Evolutionary conservation across 2,329 filamentous ascomycete genomes (phyloP), one percentile per base, ranked within the genome.

Genomic region (Metarhizium anisopliae): DNA sequence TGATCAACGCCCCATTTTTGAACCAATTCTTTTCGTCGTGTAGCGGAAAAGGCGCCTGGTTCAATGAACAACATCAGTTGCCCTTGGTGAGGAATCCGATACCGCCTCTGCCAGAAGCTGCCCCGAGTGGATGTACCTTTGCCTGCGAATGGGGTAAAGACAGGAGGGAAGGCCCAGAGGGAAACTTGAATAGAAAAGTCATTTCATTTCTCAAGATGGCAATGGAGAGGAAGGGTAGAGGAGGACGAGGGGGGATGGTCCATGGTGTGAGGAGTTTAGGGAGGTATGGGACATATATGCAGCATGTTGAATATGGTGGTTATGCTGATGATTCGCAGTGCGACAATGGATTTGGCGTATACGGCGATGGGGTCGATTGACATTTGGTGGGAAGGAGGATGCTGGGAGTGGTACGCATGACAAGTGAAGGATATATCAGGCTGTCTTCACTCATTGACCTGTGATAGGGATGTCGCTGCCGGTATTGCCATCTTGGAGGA

Each of bases 321-420:
- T 32, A n/a, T 45, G 40, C 42, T 53, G 16, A 47, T 11, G 14
- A 6, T 2, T 53, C 7, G 7, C 3, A 86, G 85, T 64, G 87
- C 87, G 8, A 89, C 87, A 1, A 66, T 91, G 54, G 87, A 90
- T 68, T 70, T 91, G 51, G 87, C 86, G 0, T 91, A 90, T 66
- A 82, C 83, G 10, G 87, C 88, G 13, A 87, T 87, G 79, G 87
- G 87, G 0, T 76, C 83, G 0, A 85, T 90, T 61, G 87, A 91
- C 69, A 89, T 90, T 11, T 90, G 87, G 87, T 91, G 87, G 87
- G 87, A 91, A 66, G 87, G 86, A 3, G 87, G 87, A 0, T 90
- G 86, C 64, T 90, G 87, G 87, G 88, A 90, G 69, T 91, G 87
- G 84, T 85, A 63, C 60, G 77, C 68, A 14, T 20, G 40, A 25